phyloP scores from a whole-genome alignment of 148 eudicot species.

The Limonium bicolor region DNA sequence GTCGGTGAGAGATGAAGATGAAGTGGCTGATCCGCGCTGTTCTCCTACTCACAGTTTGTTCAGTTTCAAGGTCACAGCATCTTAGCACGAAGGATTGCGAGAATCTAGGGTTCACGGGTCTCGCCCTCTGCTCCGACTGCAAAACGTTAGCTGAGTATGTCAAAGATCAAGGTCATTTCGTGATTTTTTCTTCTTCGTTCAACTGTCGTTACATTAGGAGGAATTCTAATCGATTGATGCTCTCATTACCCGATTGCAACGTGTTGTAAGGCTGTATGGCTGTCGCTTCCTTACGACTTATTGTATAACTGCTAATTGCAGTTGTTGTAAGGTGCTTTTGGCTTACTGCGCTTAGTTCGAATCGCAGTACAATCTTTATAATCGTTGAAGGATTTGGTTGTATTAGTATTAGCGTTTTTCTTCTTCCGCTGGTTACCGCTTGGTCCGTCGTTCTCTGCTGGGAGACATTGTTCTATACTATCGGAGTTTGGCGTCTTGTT shows the following conservation, averaged over 20 bases:
- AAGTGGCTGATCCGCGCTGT: background rate
- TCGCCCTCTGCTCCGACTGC: conserved; percentile 83
- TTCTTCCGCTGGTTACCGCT: no score
- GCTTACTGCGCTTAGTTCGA: no score
- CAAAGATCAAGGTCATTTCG: conserved; percentile 56
- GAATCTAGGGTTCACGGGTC: conserved; percentile 70
- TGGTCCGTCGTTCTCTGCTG: no score
- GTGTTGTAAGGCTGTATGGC: background rate
- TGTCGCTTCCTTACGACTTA: no score
- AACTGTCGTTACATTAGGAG: background rate
- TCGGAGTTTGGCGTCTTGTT: no score
- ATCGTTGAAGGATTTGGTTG: no score
- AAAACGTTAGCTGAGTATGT: conserved; percentile 65
- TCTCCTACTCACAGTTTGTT: background rate
- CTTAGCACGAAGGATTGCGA: conserved; percentile 66
- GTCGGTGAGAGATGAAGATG: background rate
- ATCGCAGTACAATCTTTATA: no score
- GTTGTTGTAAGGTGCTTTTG: no score
- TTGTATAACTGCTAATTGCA: no score
- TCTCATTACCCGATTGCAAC: background rate
- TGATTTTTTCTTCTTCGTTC: background rate
- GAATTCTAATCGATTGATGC: background rate
- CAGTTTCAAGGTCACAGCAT: conserved; percentile 22
- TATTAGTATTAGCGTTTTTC: no score
- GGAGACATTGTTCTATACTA: no score